phyloP scores from a whole-genome alignment of 306 rosid species.

The Cucumis cinereus region DNA sequence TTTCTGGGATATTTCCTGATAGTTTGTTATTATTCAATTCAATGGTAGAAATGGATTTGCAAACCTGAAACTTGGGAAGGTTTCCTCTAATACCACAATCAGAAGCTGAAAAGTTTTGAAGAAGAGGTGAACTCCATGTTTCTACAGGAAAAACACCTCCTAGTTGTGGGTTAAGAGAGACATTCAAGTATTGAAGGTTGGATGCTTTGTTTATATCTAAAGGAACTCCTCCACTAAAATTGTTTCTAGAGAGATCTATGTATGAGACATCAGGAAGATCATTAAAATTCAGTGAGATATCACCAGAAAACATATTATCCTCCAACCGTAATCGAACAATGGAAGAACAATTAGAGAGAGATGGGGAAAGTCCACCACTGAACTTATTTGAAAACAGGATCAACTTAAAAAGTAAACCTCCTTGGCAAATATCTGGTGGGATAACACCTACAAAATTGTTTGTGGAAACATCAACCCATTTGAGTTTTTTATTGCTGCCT shows the following conservation, averaged over 20 bases:
- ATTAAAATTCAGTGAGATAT: conserved; percentile 48
- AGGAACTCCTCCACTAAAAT: conserved; percentile 73
- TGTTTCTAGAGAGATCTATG: conserved; percentile 59
- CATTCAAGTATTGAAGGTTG: conserved; percentile 56
- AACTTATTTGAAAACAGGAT: conserved; percentile 80
- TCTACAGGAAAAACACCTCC: conserved; percentile 50
- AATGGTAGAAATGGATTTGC: conserved; percentile 45
- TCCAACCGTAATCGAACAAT: conserved; percentile 84
- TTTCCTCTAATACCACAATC: conserved; percentile 47
- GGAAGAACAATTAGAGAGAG: conserved; percentile 68
- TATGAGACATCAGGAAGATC: conserved; percentile 48
- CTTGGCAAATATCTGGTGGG: conserved; percentile 55
- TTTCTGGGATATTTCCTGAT: conserved; percentile 42
- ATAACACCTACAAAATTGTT: conserved; percentile 57
- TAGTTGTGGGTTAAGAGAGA: conserved; percentile 46
- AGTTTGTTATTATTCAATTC: conserved; percentile 47
- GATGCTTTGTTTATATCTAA: conserved; percentile 44
- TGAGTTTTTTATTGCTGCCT: conserved; percentile 66
- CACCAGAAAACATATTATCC: conserved; percentile 62
- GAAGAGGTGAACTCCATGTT: conserved; percentile 47
- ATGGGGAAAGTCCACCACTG: conserved; percentile 38
- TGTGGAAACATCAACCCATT: conserved; percentile 76
- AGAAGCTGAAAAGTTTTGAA: conserved; percentile 70
- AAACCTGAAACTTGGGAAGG: conserved; percentile 49
- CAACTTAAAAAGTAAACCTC: conserved; percentile 42